These are phyloP conservation scores for Sclerotinia glacialis DNA, from an alignment of 2,329 filamentous ascomycete species.

Conservation along the genomic window DNA sequence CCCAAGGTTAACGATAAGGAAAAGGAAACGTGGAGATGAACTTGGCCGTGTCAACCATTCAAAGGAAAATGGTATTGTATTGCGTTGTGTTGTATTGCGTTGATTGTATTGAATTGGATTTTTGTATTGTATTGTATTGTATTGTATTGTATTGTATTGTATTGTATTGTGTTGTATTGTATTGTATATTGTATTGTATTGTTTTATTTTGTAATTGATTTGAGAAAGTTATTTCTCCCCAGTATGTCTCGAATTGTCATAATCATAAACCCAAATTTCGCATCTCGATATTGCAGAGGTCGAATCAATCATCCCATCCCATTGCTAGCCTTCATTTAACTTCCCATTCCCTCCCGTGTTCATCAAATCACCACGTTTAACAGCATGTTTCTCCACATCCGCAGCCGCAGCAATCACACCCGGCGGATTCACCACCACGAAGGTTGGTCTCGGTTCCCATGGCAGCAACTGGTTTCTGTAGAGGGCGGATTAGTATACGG, in stretches of 20 bases:
- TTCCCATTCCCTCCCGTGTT: neutral
- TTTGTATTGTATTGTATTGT: neutral
- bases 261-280: slow-evolving; percentile 4
- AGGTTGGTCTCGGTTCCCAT: slow-evolving; percentile 24
- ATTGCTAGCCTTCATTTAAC: neutral
- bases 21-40: no score
- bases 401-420: slow-evolving; percentile 26
- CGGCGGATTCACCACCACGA: slow-evolving; percentile 26
- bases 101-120: neutral
- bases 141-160: neutral
- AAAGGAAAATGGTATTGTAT: neutral
- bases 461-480: slow-evolving; percentile 25
- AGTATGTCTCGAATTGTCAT: neutral
- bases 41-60: no score
- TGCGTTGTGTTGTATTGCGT: neutral
- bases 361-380: neutral
- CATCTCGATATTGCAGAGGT: slow-evolving; percentile 7
- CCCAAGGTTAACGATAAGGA: neutral
- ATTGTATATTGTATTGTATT: neutral
- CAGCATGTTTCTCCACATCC: slow-evolving; percentile 26
- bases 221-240: slow-evolving; percentile 6
- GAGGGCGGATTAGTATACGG: slow-evolving; percentile 17
- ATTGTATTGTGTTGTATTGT: neutral
- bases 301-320: slow-evolving; percentile 3
- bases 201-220: neutral